Conservation (phyloP, 2,329 filamentous ascomycete species). For the Penicillium sp. region DNA sequence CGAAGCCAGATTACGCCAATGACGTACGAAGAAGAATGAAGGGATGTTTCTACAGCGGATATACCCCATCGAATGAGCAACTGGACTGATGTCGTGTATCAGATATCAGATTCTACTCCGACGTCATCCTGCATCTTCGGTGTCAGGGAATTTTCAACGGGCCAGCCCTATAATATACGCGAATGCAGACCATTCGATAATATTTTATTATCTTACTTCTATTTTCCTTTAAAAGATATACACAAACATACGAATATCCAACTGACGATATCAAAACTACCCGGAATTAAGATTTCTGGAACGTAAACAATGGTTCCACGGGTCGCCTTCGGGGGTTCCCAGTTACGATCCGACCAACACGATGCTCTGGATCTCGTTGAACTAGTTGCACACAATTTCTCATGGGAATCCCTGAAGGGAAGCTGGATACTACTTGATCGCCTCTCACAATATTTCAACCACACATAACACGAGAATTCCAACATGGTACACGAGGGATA, state of each 20-base stretch:
- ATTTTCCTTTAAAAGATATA: too few relatives aligned
- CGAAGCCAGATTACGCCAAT: neutral
- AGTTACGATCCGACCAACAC: neutral
- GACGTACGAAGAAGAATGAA: neutral
- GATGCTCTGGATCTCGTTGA: constrained; percentile 3
- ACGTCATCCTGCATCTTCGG: constrained; percentile 16
- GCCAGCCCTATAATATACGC: neutral
- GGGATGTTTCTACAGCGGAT: neutral
- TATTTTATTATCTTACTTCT: neutral
- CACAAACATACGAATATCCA: neutral
- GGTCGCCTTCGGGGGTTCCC: constrained; percentile 1
- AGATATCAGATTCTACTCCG: neutral
- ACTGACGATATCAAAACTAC: neutral
- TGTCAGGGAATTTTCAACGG: neutral
- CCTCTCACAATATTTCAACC: neutral
- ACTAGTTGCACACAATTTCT: constrained; percentile 11
- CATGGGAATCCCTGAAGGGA: constrained; percentile 14
- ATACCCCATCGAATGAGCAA: constrained; percentile 6
- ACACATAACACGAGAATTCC: constrained; percentile 4
- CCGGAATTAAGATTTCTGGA: neutral
- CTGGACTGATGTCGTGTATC: neutral
- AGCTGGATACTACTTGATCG: neutral
- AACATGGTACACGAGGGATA: constrained; percentile 14
- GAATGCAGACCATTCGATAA: neutral
- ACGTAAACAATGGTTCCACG: constrained; percentile 12